Evolutionary conservation across 495 filamentous ascomycete species (phyloP).

Genomic region (Penicillium ochrochloron): DNA sequence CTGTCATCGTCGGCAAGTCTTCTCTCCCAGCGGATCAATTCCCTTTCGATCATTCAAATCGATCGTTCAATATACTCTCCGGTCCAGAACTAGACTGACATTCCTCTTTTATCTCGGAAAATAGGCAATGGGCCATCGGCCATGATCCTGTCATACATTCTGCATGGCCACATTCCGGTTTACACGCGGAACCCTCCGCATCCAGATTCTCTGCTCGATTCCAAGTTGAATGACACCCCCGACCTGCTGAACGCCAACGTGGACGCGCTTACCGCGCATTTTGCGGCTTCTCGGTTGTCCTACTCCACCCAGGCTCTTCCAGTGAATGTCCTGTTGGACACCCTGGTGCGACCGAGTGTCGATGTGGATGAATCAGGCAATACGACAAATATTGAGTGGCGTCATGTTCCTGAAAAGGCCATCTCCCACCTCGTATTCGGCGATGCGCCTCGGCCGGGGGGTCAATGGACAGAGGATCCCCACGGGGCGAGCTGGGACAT

Average conservation of each 20-base stretch:
- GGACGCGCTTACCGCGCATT: slow-evolving; percentile 60
- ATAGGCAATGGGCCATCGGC: slow-evolving; percentile 68
- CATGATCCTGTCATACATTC: slow-evolving; percentile 69
- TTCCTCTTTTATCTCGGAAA: background rate
- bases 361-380: slow-evolving; percentile 59
- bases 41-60: slow-evolving; percentile 19
- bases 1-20: slow-evolving; percentile 54
- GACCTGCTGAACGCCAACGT: slow-evolving; percentile 53
- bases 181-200: slow-evolving; percentile 60
- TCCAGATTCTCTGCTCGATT: slow-evolving; percentile 63
- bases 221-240: slow-evolving; percentile 51
- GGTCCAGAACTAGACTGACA: background rate
- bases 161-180: slow-evolving; percentile 67
- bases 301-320: slow-evolving; percentile 71
- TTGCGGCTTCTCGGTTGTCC: slow-evolving; percentile 61
- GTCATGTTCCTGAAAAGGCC: slow-evolving; percentile 52
- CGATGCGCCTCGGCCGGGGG: slow-evolving; percentile 56
- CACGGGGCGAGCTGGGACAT: slow-evolving; percentile 60
- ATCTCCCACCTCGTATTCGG: slow-evolving; percentile 64
- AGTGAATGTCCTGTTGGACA: slow-evolving; percentile 67
- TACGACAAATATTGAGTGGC: slow-evolving; percentile 61
- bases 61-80: slow-evolving; percentile 8
- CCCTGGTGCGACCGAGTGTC: slow-evolving; percentile 65
- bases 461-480: slow-evolving; percentile 67
- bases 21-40: slow-evolving; percentile 13